Evolutionary conservation across 2,329 filamentous ascomycete genomes (phyloP), one percentile per base, ranked within the genome.

Genomic region (Sporothrix brunneoviolacea): DNA sequence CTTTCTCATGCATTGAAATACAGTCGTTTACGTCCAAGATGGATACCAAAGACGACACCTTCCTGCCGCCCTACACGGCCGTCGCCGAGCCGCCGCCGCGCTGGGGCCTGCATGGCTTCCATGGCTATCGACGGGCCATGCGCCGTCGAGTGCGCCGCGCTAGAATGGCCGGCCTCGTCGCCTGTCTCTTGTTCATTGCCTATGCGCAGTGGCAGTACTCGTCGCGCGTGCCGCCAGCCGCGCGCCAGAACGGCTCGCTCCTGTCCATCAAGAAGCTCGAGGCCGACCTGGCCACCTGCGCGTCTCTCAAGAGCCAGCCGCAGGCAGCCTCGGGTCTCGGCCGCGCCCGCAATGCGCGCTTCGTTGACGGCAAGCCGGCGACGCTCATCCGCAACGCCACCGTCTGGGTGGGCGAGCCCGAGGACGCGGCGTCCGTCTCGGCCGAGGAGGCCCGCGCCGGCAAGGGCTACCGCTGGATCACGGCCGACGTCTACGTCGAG

Each of bases 341-440:
- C 4, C 77, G 83, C 18, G 70, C 77, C 28, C 71, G 71, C 57
- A 86, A 82, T 61, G 79, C 79, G 18, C 74, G 83, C 42, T 82
- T 77, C 59, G 63, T 83, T 38, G 70, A 78, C 4, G 79, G 79
- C 46, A 72, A 75, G 48, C 75, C 73, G 55, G 75, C 82, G 0
- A 80, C 80, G 0, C 70, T 86, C 36, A 83, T 86, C 57, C 77
- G 73, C 54, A 86, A 86, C 60, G 82, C 82, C 4, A 81, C 77
- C 1, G 71, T 86, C 18, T 86, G 82, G 83, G 70, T 78, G 4
- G 83, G 82, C 30, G 82, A 85, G 64, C 77, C 83, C 13, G 45
- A 49, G 16, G 21, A 19, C 0, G 62, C 59, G 0, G 51, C 70
- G 30, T 79, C 78, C 9, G 76, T 44, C 6, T 74, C 71, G 7